phyloP scores from a whole-genome alignment of 2,329 filamentous ascomycete species.

The Zasmidium cellare region DNA sequence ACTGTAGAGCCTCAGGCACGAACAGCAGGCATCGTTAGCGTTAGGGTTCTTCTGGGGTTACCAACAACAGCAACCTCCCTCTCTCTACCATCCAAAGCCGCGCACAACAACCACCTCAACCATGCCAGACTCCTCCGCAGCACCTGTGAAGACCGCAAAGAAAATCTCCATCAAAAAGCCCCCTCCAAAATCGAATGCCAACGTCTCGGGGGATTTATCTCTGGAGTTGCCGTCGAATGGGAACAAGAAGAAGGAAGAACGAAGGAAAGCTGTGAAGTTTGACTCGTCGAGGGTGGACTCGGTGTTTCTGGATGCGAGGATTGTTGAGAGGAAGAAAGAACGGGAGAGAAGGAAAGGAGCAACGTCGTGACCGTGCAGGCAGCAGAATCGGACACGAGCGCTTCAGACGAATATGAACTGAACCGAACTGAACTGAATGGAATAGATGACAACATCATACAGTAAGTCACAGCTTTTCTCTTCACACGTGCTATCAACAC shows the following conservation, averaged over 20 bases:
- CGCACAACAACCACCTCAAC: not conserved
- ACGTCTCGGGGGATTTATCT: slow-evolving; percentile 5
- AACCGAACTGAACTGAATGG: too few species aligned
- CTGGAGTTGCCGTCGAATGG: slow-evolving; percentile 6
- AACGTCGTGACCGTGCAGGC: too few species aligned
- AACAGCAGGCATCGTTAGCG: not conserved
- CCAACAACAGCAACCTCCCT: not conserved
- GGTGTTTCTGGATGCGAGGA: slow-evolving; percentile 25
- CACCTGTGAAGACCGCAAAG: not conserved
- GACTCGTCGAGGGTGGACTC: slow-evolving; percentile 26
- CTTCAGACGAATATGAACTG: too few species aligned
- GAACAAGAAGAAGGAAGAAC: slow-evolving; percentile 9
- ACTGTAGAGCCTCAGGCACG: too few species aligned
- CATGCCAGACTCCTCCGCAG: not conserved
- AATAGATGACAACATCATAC: not conserved
- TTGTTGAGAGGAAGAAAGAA: slow-evolving; percentile 20
- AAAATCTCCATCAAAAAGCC: slow-evolving; percentile 4
- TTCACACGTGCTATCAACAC: not conserved
- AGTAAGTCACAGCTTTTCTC: not conserved
- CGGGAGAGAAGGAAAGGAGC: not conserved
- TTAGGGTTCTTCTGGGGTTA: not conserved
- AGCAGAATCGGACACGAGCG: too few species aligned
- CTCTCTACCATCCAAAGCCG: too few species aligned
- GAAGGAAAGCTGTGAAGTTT: slow-evolving; percentile 14
- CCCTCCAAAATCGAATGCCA: not conserved